Evolutionary conservation across 2,329 filamentous ascomycete species (phyloP), one percentile per base, ranked within the genome.

Genomic region (Cytospora mali): DNA sequence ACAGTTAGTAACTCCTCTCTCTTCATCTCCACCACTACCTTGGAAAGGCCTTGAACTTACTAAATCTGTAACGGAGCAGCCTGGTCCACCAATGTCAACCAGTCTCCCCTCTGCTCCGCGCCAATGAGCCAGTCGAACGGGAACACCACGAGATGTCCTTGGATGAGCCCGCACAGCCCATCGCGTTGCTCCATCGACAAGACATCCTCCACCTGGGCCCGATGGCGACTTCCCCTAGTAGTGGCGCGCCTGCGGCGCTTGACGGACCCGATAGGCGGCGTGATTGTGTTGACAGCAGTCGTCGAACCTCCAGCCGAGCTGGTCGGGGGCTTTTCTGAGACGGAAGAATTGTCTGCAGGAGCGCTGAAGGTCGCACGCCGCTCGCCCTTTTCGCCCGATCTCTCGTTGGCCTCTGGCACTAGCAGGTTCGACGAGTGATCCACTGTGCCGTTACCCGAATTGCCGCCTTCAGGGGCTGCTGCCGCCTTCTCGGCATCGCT

Each of bases 51-150:
- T 6, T 5, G 35, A 16, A 84, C 90, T 88, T 82, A 92, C 91
- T 99, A 99, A 71, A 99, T 98, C 78, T 97, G 93, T 77, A 99
- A 81, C 62, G 95, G 95, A 70, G 95, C 96, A 73, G 99, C 89
- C 75, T 96, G 90, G 75, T 99, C 95, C 61, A 98, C 92, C 72
- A 94, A 92, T 77, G 97, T 98, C 66, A 97, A 84, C 95, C 95
- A 99, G 73, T 97, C 96, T 62, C 93, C 92, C 68, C 92, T 93
- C 71, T 88, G 87, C 79, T 98, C 95, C 77, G 98, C 95, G 61
- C 89, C 90, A 69, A 90, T 85, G 59, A 97, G 85, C 93, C 96
- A 99, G 71, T 99, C 92, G 75, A 98, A 97, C 6, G 95, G 95
- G 81, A 96, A 99, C 67, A 92, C 80, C 28, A 99, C 93, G 58